Evolutionary conservation across 345 rosid genomes (phyloP).

Genomic region (Populus deltoides): DNA sequence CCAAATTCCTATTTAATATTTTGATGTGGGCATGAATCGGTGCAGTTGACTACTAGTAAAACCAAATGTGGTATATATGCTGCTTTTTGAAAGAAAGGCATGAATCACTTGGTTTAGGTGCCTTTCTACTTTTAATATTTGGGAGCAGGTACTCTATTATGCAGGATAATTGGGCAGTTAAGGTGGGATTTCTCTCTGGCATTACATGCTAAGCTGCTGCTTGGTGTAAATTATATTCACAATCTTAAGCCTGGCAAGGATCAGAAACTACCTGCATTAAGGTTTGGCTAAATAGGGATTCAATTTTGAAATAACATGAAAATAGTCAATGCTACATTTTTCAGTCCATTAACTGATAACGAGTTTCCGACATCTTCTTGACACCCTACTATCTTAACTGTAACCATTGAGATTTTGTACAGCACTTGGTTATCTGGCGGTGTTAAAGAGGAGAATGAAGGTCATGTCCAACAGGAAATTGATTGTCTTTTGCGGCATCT

Average conservation of each 20-base stretch:
- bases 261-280: neutral
- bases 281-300: neutral
- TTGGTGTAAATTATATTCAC: neutral
- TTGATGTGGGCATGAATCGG: neutral
- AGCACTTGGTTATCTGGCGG: neutral
- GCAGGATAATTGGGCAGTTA: neutral
- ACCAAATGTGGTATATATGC: too few species aligned
- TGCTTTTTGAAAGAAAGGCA: too few species aligned
- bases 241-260: neutral
- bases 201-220: neutral
- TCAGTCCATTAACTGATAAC: neutral
- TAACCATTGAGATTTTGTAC: neutral
- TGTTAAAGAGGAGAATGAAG: neutral
- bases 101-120: too few species aligned
- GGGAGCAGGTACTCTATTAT: neutral
- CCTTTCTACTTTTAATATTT: too few species aligned
- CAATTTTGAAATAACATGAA: neutral
- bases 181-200: neutral
- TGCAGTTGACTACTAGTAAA: neutral
- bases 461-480: neutral
- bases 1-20: constrained; percentile 3
- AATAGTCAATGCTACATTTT: too few species aligned
- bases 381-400: too few species aligned
- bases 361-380: neutral
- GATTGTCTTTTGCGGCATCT: neutral